Evolutionary conservation across 495 filamentous ascomycete genomes (phyloP), one percentile per base, ranked within the genome.

Genomic region (Podospora pseudocomata): DNA sequence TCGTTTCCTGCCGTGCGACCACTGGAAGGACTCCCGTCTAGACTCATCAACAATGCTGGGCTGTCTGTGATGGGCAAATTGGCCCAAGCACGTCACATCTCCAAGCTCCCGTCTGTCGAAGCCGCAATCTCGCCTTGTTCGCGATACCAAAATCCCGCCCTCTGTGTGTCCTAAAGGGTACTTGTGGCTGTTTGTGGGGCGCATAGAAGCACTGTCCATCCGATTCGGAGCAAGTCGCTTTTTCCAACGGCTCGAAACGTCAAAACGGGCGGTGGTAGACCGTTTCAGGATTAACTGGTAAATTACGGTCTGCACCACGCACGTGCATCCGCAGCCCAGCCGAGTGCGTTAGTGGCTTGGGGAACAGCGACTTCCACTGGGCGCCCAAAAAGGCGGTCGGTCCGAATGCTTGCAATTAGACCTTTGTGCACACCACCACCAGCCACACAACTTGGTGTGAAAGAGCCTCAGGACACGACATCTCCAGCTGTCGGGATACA

Each of bases 321-420:
- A 71, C 63, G 66, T 73, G 72, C 72, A 64, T 64, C 32, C 20
- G 9, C 11, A 53, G 54, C 63, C 66, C 62, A 67, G 65, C 64
- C 67, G 65, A 67, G 39, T 56, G 55, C 30, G 30, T 68, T 62
- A 56, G 71, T 56, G 72, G 65, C 69, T 68, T 68, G 27, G 18
- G 26, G 34, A 28, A 34, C n/a, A 26, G 19, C 44, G 44, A 62
- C 59, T 60, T 49, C 44, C 58, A 67, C 64, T 71, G 60, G 60
- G 30, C 63, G 49, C 59, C 58, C 49, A 66, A 67, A 66, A 59
- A 64, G 67, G 63, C 28, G 62, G 63, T 76, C 72, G 74, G 74
- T 70, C 74, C 74, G 74, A 76, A 71, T 76, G 68, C 67, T 70
- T 65, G 68, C 63, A 64, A 73, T 71, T 65, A 70, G 63, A 39